A percentile compares a stretch with the other conserved stretches of the same genome.
phyloP scores from a whole-genome alignment of 441 rosid genomes.

The Syzygium malaccense region DNA sequence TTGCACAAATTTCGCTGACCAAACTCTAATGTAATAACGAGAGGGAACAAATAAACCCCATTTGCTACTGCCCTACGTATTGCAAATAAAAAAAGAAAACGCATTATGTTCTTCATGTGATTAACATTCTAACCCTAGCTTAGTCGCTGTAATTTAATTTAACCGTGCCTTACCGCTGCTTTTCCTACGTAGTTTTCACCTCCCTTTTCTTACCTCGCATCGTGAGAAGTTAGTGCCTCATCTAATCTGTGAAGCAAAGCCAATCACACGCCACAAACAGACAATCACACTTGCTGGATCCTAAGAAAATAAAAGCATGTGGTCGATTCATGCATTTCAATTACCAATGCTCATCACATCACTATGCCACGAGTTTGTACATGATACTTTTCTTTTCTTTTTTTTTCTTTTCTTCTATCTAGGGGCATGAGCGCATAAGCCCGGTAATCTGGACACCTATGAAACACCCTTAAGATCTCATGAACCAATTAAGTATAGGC shows the following conservation, averaged over 20 bases:
- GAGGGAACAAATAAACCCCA: not conserved
- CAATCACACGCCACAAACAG: not conserved
- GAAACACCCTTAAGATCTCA: not conserved
- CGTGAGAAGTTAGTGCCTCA: not conserved
- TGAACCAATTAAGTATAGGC: not conserved
- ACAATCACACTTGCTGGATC: not conserved
- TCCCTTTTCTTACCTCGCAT: not conserved
- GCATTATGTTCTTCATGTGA: not conserved
- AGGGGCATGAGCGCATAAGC: not conserved
- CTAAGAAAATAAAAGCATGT: not conserved
- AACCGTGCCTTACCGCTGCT: not conserved
- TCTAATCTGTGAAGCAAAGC: not conserved
- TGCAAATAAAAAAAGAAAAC: not conserved
- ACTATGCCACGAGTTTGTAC: not conserved
- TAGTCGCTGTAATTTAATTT: not conserved
- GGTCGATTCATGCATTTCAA: not conserved
- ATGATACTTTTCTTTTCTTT: not conserved
- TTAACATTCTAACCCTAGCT: not conserved
- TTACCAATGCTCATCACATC: not conserved
- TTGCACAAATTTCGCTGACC: not conserved
- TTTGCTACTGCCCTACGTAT: not conserved
- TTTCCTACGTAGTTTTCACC: not conserved
- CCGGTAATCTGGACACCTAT: accelerated
- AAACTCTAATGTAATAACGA: not conserved
- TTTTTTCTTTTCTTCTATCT: not conserved